Evolutionary conservation across 208 protist species (phyloP), one percentile per base, ranked within the genome.

Genomic region (Lotmaria passim): DNA sequence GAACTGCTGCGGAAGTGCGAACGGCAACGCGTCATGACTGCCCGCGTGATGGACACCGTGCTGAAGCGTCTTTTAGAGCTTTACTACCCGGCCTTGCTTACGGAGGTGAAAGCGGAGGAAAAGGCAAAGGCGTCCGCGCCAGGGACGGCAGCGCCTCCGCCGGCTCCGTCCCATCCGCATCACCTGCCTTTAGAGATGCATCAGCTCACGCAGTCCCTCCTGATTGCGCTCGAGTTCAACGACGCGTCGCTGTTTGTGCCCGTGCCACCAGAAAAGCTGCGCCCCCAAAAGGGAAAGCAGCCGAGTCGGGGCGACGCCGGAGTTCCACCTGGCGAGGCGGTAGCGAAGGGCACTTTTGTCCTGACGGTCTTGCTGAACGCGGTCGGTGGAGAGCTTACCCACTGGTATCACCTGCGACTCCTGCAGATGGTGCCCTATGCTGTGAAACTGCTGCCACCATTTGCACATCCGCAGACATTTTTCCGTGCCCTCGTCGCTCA

Each of bases 1-100:
- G 82, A 88, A 23, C 73, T 94, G 61, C 52, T 94, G 50, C 75
- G 75, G 26, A 86, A 86, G 73, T 94, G 89, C 58, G 85, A 87
- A 61, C 66, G 52, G 31, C 78, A 72, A 21, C 68, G 81, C 26
- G 69, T 91, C 50, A 91, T 91, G 89, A 82, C 88, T 31, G 41
- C 76, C 1, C 67, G 71, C 33, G 75, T 89, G 44, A 86, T 94
- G 81, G 69, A 89, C 28, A 78, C 81, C 0, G 64, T 62, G 0
- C 70, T 86, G 17, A 1, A 62, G 33, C 82, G 85, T 31, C 58
- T 94, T 5, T 19, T 73, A 3, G 51, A 62, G 47, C 64, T 94
- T 7, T 84, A 86, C 56, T 82, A 84, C 52, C 61, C 69, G 1
- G 73, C 68, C 15, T 41, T 53, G 60, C 7, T 31, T 8, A 12